Conservation (phyloP, 495 filamentous ascomycete genomes). For the Lepidopterella palustris region DNA sequence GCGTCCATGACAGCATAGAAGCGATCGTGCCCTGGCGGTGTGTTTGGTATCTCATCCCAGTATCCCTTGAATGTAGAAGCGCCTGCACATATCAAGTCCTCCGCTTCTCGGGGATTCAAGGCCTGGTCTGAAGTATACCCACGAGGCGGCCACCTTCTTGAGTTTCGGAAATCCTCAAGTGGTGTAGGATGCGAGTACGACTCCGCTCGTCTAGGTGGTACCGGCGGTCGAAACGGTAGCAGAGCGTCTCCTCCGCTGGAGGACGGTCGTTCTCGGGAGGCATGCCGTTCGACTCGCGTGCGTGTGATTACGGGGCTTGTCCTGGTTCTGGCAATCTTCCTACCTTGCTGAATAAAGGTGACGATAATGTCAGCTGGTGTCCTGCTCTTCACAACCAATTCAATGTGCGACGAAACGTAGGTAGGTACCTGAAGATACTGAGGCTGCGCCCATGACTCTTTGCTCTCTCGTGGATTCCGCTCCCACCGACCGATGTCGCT, state of each 20-base stretch:
- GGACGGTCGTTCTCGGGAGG: constrained; percentile 18
- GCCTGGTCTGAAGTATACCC: constrained; percentile 24
- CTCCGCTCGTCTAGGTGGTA: constrained; percentile 17
- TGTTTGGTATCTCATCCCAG: constrained; percentile 29
- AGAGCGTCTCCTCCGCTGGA: constrained; percentile 19
- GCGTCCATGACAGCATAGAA: constrained; percentile 34
- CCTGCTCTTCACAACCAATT: neutral
- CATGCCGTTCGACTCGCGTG: constrained; percentile 21
- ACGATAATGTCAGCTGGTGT: neutral
- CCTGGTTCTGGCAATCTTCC: constrained; percentile 10
- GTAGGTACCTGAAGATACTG: constrained; percentile 13
- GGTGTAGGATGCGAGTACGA: constrained; percentile 25
- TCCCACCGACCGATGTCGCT: constrained; percentile 26
- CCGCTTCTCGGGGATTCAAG: constrained; percentile 26
- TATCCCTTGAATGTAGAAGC: constrained; percentile 37
- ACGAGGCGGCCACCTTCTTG: constrained; percentile 30
- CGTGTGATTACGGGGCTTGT: constrained; percentile 26
- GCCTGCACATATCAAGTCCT: constrained; percentile 32
- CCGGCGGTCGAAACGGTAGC: constrained; percentile 12
- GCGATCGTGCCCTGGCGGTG: constrained; percentile 23
- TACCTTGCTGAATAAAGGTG: neutral
- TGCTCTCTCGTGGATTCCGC: constrained; percentile 17
- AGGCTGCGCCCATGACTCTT: constrained; percentile 13
- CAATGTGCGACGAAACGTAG: neutral
- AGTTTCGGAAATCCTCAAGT: constrained; percentile 25